Conservation (phyloP, 108 stramenopile species). For the Nitzschia palea region DNA sequence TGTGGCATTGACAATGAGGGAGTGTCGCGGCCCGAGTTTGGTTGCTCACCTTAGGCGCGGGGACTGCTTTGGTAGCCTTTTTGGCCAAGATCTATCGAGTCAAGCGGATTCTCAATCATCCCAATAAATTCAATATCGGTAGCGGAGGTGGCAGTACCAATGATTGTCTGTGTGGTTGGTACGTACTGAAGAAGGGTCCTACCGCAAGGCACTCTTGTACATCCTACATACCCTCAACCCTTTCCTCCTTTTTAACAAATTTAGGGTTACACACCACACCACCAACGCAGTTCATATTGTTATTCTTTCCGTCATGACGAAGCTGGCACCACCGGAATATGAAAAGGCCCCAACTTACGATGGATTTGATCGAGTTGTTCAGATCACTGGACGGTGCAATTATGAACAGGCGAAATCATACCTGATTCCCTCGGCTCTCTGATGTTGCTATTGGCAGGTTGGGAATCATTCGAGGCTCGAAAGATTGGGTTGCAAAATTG, state of each 20-base stretch:
- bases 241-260: too few species aligned
- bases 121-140: slow-evolving; percentile 36
- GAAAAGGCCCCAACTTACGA: slow-evolving; percentile 9
- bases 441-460: slow-evolving; percentile 33
- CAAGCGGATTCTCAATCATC: slow-evolving; percentile 31
- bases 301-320: slow-evolving; percentile 40
- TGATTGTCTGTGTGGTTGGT: slow-evolving; percentile 17
- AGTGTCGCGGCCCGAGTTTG: too few species aligned
- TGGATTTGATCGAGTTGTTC: slow-evolving; percentile 12
- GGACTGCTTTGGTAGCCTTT: slow-evolving; percentile 42
- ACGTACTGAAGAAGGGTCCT: too few species aligned
- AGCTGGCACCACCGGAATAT: slow-evolving; percentile 11
- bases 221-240: too few species aligned
- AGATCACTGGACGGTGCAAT: slow-evolving; percentile 24
- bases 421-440: slow-evolving; percentile 17
- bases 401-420: slow-evolving; percentile 31
- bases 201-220: too few species aligned
- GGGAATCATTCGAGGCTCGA: slow-evolving; percentile 53
- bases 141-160: slow-evolving; percentile 42
- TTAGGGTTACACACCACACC: too few species aligned
- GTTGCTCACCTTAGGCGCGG: slow-evolving; percentile 41
- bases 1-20: too few species aligned
- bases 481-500: too few species aligned
- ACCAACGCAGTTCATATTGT: slow-evolving; percentile 36
- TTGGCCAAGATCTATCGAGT: slow-evolving; percentile 55